A percentile compares a stretch with the other conserved stretches of the same genome.
phyloP scores from a whole-genome alignment of 2,329 filamentous ascomycete genomes.

The Pseudogymnoascus sp. region DNA sequence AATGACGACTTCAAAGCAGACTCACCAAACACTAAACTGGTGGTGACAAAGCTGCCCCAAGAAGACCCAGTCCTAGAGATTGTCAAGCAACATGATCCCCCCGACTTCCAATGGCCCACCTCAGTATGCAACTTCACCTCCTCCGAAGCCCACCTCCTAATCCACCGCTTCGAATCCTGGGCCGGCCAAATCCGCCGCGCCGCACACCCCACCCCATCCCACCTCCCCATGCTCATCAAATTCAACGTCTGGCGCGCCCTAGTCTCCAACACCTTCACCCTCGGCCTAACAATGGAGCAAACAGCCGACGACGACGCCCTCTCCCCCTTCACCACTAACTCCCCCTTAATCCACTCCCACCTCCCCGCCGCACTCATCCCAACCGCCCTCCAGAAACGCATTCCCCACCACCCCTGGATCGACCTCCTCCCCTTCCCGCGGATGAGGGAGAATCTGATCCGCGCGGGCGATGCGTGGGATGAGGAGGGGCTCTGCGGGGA shows the following conservation, averaged over 20 bases:
- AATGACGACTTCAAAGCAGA: neutral
- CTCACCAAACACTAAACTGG: neutral
- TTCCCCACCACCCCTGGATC: slow-evolving; percentile 34
- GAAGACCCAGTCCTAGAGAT: neutral
- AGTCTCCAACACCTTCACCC: slow-evolving; percentile 30
- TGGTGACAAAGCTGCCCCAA: neutral
- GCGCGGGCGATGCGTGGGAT: slow-evolving; percentile 21
- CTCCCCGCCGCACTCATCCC: slow-evolving; percentile 24
- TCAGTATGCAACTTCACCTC: neutral
- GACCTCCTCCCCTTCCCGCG: slow-evolving; percentile 33
- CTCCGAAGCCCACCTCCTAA: neutral
- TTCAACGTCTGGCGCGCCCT: slow-evolving; percentile 36
- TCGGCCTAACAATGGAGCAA: slow-evolving; percentile 18
- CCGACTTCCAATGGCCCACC: neutral
- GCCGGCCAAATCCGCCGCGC: neutral
- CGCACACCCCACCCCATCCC: slow-evolving; percentile 25
- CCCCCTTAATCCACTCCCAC: neutral
- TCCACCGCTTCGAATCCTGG: neutral
- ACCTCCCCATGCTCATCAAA: slow-evolving; percentile 33
- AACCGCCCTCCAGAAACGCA: slow-evolving; percentile 28
- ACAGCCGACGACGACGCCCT: neutral
- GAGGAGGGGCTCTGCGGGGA: slow-evolving; percentile 21
- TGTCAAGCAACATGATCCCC: neutral
- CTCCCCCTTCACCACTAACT: neutral
- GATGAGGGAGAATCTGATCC: slow-evolving; percentile 26